Evolutionary conservation across 2,329 filamentous ascomycete genomes (phyloP).

Genomic region (Pseudogymnoascus destructans): DNA sequence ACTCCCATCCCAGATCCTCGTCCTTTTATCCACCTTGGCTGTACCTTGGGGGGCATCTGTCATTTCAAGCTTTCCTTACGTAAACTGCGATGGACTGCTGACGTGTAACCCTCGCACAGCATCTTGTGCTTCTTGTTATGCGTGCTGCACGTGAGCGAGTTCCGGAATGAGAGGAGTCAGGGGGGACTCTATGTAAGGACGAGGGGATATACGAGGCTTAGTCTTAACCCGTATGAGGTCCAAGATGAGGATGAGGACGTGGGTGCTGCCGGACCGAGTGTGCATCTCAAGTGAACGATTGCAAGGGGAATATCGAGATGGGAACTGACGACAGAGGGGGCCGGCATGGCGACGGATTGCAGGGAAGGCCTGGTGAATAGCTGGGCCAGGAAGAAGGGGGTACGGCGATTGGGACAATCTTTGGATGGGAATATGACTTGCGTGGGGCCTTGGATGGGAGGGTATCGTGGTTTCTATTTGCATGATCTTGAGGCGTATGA

Average conservation of each 20-base stretch:
- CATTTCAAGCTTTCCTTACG: neutral
- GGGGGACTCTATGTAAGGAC: neutral
- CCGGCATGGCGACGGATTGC: neutral
- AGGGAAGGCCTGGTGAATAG: neutral
- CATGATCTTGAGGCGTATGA: neutral
- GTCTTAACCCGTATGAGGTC: conserved; percentile 1
- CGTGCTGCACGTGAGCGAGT: neutral
- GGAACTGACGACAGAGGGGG: neutral
- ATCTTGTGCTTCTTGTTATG: neutral
- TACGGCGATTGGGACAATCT: neutral
- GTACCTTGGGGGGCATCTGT: neutral
- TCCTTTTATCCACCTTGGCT: neutral
- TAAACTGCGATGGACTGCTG: neutral
- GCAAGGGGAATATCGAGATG: neutral
- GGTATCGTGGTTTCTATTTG: neutral
- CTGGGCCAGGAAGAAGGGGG: neutral
- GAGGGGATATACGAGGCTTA: conserved; percentile 4
- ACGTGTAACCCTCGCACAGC: neutral
- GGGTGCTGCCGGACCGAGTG: neutral
- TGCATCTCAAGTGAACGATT: neutral
- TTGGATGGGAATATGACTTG: neutral
- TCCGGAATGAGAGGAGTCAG: neutral
- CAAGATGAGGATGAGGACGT: conserved; percentile 5
- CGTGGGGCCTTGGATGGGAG: neutral
- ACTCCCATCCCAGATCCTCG: neutral